Conservation (phyloP, 768 basidiomycete genomes). For the Lactarius indigo region DNA sequence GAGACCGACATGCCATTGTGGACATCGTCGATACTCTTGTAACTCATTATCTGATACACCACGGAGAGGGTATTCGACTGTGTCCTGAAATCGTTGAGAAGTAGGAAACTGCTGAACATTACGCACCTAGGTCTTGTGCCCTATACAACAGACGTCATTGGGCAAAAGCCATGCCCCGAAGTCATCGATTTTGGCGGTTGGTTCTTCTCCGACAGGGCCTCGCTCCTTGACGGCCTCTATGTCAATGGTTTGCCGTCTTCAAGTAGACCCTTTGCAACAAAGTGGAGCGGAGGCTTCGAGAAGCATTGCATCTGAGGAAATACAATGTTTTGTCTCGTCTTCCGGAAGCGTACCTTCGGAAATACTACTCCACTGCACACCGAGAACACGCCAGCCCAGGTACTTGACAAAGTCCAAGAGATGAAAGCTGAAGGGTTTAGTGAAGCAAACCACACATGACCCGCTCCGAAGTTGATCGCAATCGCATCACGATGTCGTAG, state of each 20-base stretch:
- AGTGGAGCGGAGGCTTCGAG: not conserved
- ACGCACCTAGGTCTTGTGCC: not conserved
- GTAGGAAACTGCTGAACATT: not conserved
- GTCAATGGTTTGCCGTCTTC: not conserved
- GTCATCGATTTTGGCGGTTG: not conserved
- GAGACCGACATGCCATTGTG: not conserved
- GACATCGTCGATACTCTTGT: not conserved
- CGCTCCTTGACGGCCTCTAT: not conserved
- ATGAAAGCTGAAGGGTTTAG: not conserved
- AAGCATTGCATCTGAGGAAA: not conserved
- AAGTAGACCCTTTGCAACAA: not conserved
- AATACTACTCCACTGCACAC: not conserved
- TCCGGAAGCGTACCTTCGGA: not conserved
- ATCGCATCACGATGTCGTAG: not conserved
- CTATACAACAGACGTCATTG: not conserved
- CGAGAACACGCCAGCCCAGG: not conserved
- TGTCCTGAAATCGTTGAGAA: not conserved
- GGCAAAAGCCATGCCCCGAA: not conserved
- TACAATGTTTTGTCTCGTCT: not conserved
- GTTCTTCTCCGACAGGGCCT: not conserved
- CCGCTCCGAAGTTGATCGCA: not conserved
- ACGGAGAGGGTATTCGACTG: not conserved
- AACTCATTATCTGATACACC: not conserved
- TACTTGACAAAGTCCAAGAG: no score
- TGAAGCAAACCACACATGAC: not conserved